phyloP scores from a whole-genome alignment of 495 filamentous ascomycete species.

The Rostrohypoxylon terebratum region DNA sequence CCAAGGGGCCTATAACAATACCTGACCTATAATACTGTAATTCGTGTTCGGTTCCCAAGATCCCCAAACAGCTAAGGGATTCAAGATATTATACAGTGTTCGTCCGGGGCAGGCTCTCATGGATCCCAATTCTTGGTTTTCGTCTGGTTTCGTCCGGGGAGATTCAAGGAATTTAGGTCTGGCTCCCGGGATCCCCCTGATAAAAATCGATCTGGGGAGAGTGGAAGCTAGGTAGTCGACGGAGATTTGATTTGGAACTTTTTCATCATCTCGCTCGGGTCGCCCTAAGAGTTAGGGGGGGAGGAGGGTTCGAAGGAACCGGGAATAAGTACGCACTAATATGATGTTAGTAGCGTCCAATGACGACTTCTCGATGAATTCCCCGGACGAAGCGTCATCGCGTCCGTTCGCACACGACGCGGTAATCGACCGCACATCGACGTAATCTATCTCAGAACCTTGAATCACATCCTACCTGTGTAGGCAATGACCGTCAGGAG shows the following conservation, averaged over 20 bases:
- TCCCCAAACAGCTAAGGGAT: not conserved
- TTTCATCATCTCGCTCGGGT: not conserved
- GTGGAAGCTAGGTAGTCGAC: not conserved
- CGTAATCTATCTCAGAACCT: not conserved
- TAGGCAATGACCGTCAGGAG: not conserved
- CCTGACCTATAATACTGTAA: not conserved
- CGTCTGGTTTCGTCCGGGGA: conserved; percentile 7
- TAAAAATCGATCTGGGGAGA: not conserved
- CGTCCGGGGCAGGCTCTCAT: not conserved
- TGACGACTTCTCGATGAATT: not conserved
- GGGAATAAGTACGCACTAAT: not conserved
- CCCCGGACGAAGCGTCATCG: not conserved
- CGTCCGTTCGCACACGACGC: not conserved
- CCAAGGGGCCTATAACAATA: not conserved
- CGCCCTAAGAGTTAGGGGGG: not conserved
- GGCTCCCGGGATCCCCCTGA: not conserved
- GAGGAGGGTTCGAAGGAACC: not conserved
- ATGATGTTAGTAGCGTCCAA: not conserved
- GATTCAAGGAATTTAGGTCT: conserved; percentile 10
- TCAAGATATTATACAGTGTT: not conserved
- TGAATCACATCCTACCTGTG: not conserved
- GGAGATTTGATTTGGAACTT: not conserved
- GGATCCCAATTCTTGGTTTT: conserved; percentile 2
- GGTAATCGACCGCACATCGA: not conserved
- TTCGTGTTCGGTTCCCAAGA: not conserved